Base-by-base conservation (phyloP, 2,329 filamentous ascomycete genomes). In the Penicillium sp. region DNA sequence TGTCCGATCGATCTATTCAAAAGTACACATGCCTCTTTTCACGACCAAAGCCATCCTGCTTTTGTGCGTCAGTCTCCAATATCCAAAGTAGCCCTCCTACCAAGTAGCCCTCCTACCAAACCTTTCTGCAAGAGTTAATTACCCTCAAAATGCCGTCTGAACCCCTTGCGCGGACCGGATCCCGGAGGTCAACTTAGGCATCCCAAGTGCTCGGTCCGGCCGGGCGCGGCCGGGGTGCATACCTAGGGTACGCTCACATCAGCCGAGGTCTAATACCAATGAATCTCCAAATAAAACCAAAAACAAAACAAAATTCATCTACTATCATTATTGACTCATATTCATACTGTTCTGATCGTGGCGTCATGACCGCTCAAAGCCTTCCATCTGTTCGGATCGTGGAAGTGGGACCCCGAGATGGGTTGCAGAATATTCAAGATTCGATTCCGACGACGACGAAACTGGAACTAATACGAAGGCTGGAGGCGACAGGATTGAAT, bases 341-440 rank as follows among this genome's bases (percentile, higher is more conserved):
- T 9, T 9, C 28, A 29, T 10, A 42, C 29, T 29, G 18, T n/a
- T n/a, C n/a, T n/a, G n/a, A n/a, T 15, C n/a, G 31, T 21, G 34
- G 34, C 34, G 8, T 9, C 28, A 49, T 51, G 49, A 29, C 42
- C 10, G 34, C 48, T 12, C 28, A 46, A n/a, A 34, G 9, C 3
- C 9, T 31, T 2, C 41, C 45, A 13, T 29, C 55, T 29, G 77
- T 83, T 34, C 75, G 79, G 36, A 85, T 95, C 36, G 86, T 94
- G 56, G 90, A 95, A 75, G 90, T 95, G 57, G 89, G 89, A 8
- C 89, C 90, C 31, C 81, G 90, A 59, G 90, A 95, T 76, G 90
- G 90, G n/a, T 75, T 95, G 47, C 90, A 95, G 69, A 95, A 94
- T 67, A 89, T 94, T 76, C 88, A 88, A 74, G 82, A 78, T 58